A percentile compares a stretch with the other conserved stretches of the same genome.
phyloP scores from a whole-genome alignment of 2,329 filamentous ascomycete genomes.

The Sporothrix globosa region DNA sequence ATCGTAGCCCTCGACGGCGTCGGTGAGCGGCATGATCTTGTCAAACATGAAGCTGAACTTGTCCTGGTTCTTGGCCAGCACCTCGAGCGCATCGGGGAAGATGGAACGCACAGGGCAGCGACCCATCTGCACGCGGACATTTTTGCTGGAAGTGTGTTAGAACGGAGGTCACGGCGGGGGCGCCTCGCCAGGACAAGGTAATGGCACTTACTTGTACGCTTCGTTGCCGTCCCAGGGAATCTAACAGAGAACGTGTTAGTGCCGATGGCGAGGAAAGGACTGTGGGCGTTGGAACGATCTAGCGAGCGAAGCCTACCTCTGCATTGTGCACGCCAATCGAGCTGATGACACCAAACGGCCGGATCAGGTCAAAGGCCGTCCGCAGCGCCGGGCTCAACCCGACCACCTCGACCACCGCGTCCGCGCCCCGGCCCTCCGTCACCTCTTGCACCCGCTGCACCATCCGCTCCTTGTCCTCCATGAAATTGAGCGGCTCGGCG shows the following conservation, averaged over 20 bases:
- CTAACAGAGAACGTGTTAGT: constrained; percentile 44
- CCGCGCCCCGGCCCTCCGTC: constrained; percentile 76
- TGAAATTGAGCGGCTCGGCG: constrained; percentile 82
- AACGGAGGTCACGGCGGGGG: no score
- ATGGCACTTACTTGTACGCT: constrained; percentile 55
- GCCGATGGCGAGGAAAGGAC: no score
- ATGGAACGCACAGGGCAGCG: constrained; percentile 74
- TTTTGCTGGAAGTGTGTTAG: constrained; percentile 56
- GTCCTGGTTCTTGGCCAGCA: constrained; percentile 69
- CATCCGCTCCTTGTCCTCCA: constrained; percentile 70
- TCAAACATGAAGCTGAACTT: constrained; percentile 75
- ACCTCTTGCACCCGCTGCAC: constrained; percentile 8
- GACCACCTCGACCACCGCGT: constrained; percentile 81
- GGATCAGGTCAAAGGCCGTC: constrained; percentile 70
- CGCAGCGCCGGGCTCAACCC: constrained; percentile 69
- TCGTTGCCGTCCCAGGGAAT: constrained; percentile 69
- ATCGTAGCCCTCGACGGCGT: constrained; percentile 69
- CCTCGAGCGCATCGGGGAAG: constrained; percentile 65
- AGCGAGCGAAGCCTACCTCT: constrained; percentile 52
- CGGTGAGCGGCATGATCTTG: constrained; percentile 69
- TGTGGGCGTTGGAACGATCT: no score
- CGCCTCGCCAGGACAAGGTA: no score
- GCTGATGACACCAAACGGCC: constrained; percentile 73
- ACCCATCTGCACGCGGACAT: constrained; percentile 74
- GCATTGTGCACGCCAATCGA: constrained; percentile 77